Conservation (phyloP, 805 yeast species). For the Peterozyma xylosa region DNA sequence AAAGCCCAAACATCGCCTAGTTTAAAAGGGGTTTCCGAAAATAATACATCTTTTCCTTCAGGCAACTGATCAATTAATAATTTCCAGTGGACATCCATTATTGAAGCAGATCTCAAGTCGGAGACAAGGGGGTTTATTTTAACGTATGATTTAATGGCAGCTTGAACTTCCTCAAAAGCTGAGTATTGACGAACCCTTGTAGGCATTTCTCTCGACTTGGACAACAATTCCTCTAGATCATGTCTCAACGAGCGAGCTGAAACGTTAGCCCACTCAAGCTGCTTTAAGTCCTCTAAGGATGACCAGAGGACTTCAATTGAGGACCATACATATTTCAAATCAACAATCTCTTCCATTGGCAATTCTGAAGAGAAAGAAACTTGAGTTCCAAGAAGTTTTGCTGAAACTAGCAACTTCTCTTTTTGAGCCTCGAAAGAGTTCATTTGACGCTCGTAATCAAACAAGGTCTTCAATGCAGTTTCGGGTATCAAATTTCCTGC, state of each 20-base stretch:
- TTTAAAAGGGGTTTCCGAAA: constrained; percentile 22
- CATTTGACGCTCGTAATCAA: constrained; percentile 15
- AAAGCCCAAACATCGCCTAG: constrained; percentile 60
- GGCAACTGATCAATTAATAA: constrained; percentile 27
- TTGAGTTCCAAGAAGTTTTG: constrained; percentile 24
- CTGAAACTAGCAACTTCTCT: constrained; percentile 23
- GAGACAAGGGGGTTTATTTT: constrained; percentile 29
- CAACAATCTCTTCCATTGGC: constrained; percentile 39
- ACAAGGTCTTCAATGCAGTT: constrained; percentile 33
- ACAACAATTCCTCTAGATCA: constrained; percentile 42
- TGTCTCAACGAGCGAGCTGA: constrained; percentile 36
- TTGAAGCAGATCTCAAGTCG: constrained; percentile 45
- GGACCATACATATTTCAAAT: constrained; percentile 57
- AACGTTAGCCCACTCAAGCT: constrained; percentile 40
- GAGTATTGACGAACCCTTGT: constrained; percentile 54
- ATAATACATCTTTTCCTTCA: constrained; percentile 10
- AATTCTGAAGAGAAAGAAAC: constrained; percentile 11
- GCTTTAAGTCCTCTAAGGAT: constrained; percentile 33
- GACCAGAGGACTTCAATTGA: constrained; percentile 46
- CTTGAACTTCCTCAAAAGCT: constrained; percentile 57
- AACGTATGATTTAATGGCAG: constrained; percentile 30
- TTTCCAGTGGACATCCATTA: constrained; percentile 66
- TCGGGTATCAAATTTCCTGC: constrained; percentile 33
- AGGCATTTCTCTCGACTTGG: constrained; percentile 44
- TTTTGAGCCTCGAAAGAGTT: constrained; percentile 9